Evolutionary conservation across 2,329 filamentous ascomycete species (phyloP).

Genomic region (Nemania sp.): DNA sequence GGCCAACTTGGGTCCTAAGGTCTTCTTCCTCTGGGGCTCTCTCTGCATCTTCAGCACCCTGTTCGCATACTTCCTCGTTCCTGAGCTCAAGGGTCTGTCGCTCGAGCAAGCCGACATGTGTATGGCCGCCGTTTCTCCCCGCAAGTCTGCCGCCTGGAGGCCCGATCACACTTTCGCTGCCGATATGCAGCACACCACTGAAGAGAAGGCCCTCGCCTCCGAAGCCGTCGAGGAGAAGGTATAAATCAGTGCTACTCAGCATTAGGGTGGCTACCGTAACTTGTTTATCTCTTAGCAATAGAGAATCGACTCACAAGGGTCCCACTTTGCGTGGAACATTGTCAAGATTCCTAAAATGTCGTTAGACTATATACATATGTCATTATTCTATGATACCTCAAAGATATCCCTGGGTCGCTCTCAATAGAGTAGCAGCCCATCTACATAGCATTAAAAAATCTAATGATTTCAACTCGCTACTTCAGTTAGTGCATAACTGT

Average conservation of each 20-base stretch:
- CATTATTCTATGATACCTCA: constrained; percentile 33
- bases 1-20: constrained; percentile 56
- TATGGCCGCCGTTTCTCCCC: constrained; percentile 61
- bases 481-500: background rate
- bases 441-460: constrained; percentile 33
- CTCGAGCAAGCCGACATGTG: constrained; percentile 80
- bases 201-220: constrained; percentile 42
- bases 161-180: constrained; percentile 53
- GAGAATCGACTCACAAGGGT: constrained; percentile 23
- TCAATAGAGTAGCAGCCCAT: constrained; percentile 24
- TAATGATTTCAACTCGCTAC: background rate
- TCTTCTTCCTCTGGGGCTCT: constrained; percentile 72
- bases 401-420: constrained; percentile 30
- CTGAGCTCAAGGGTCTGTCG: constrained; percentile 79
- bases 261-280: constrained; percentile 11
- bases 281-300: constrained; percentile 28
- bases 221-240: constrained; percentile 48
- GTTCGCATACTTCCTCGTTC: constrained; percentile 71
- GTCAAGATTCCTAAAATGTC: constrained; percentile 30
- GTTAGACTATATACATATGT: constrained; percentile 33
- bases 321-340: constrained; percentile 23
- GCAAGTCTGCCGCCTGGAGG: constrained; percentile 52
- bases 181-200: constrained; percentile 49
- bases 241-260: constrained; percentile 23
- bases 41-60: constrained; percentile 67